Base-by-base conservation (phyloP, 2,329 filamentous ascomycete species). In the Fusarium subtropicale region DNA sequence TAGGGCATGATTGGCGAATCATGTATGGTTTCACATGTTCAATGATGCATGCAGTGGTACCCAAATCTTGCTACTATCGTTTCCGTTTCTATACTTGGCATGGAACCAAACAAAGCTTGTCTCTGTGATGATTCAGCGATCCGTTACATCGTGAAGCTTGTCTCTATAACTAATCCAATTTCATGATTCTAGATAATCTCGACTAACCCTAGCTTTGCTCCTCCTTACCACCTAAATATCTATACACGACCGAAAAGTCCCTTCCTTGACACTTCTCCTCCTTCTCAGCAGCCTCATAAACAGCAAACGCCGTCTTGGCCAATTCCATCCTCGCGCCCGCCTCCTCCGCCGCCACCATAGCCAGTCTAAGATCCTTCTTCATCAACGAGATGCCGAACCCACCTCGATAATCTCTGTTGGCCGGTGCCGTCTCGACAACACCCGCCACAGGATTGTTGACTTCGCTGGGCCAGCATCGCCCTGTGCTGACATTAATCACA, bases 391-490 rank as follows among this genome's bases (percentile, higher is more conserved):
- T 87, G 3, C 91, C 91, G 71, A 95, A 96, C 0, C 92, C 92
- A 46, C 92, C 92, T 20, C 82, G 80, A 74, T 94, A 99, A 56
- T 91, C 94, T 59, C 91, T 85, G 56, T 85, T 87, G 0, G 94
- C 91, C 0, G 95, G 94, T 3, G 93, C 88, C 1, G 86, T 88
- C 64, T 91, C 89, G 24, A 95, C 86, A 0, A 97, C 94, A 16
- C 94, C 94, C 13, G 90, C 90, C 5, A 98, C 94, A 0, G 96
- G 96, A 77, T 98, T 98, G 81, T 99, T 99, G 66, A 97, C 84
- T 81, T 97, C 94, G 74, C 91, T 96, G 2, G 95, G 94, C 96
- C 96, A 99, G 85, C 94, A 98, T 70, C 86, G 88, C n/a, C 96
- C 96, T 1, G 95, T 97, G 73, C 93, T 96, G 5, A 92, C 91